phyloP scores from a whole-genome alignment of 345 rosid genomes.

The Citrus sp. region DNA sequence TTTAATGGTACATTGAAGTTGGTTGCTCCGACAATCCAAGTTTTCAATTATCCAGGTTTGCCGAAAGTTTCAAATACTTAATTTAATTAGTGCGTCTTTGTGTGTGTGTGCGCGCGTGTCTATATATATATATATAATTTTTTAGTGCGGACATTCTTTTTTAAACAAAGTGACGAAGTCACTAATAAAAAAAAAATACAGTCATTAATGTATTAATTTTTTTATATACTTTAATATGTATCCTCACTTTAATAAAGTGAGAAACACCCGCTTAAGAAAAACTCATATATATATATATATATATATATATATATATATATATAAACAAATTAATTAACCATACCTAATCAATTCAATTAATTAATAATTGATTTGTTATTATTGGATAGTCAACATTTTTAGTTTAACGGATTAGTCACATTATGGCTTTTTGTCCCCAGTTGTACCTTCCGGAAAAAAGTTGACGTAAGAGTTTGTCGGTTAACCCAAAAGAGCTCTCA shows the following conservation, averaged over 20 bases:
- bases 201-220: too few species aligned
- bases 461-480: slow-evolving; percentile 10
- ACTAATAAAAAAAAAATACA: too few species aligned
- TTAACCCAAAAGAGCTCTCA: background rate
- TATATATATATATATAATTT: too few species aligned
- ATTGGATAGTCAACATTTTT: background rate
- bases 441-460: background rate
- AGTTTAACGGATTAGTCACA: background rate
- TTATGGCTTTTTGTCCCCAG: slow-evolving; percentile 20
- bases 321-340: too few species aligned
- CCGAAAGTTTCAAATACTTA: slow-evolving; percentile 1
- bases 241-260: too few species aligned
- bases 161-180: rapidly evolving
- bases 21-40: background rate
- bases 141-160: rapidly evolving
- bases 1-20: background rate
- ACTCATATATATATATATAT: too few species aligned
- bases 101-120: background rate
- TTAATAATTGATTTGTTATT: background rate
- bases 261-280: too few species aligned
- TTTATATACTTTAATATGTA: too few species aligned
- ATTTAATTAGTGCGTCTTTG: background rate
- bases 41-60: background rate
- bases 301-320: too few species aligned
- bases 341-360: background rate